Percentiles rank a stretch among this genome's conserved stretches.
These are phyloP conservation scores for Danielozyma ontarioensis DNA, from an alignment of 805 yeast species.

Conservation along the genomic window DNA sequence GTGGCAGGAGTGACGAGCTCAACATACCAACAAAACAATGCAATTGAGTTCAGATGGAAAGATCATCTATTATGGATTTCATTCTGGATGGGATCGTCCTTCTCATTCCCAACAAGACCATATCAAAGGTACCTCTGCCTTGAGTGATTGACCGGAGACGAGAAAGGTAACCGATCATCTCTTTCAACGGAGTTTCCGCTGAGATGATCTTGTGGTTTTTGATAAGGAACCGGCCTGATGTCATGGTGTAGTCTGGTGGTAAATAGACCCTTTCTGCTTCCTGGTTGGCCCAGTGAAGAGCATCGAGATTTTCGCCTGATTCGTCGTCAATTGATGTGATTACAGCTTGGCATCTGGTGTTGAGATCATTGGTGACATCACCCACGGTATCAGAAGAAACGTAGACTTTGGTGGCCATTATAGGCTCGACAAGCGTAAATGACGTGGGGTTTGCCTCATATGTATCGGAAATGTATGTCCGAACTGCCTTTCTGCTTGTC, in stretches of 20 bases:
- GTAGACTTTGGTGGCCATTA: slow-evolving; percentile 69
- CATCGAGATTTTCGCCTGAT: slow-evolving; percentile 27
- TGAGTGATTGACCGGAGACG: slow-evolving; percentile 78
- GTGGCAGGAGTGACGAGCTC: neutral
- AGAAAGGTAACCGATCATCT: slow-evolving; percentile 85
- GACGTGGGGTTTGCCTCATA: slow-evolving; percentile 11
- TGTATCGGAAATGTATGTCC: slow-evolving; percentile 15
- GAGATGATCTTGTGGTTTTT: slow-evolving; percentile 50
- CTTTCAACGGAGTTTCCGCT: slow-evolving; percentile 83
- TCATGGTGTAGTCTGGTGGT: slow-evolving; percentile 72
- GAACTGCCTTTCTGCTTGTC: slow-evolving; percentile 36
- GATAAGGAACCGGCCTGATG: slow-evolving; percentile 12
- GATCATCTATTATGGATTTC: too few relatives aligned
- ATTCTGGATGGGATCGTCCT: slow-evolving; percentile 53
- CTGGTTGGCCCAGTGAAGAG: slow-evolving; percentile 42
- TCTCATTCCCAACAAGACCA: slow-evolving; percentile 74
- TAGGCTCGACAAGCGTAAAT: slow-evolving; percentile 74
- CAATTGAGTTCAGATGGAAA: too few relatives aligned
- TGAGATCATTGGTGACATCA: slow-evolving; percentile 76
- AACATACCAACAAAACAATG: neutral
- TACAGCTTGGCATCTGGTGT: slow-evolving; percentile 70
- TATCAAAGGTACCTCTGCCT: slow-evolving; percentile 80
- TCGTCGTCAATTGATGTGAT: slow-evolving; percentile 73
- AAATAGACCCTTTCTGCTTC: slow-evolving; percentile 61
- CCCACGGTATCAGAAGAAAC: slow-evolving; percentile 75